Evolutionary conservation across 169 alveolate genomes (phyloP).

Genomic region (Plasmodium vivax): DNA sequence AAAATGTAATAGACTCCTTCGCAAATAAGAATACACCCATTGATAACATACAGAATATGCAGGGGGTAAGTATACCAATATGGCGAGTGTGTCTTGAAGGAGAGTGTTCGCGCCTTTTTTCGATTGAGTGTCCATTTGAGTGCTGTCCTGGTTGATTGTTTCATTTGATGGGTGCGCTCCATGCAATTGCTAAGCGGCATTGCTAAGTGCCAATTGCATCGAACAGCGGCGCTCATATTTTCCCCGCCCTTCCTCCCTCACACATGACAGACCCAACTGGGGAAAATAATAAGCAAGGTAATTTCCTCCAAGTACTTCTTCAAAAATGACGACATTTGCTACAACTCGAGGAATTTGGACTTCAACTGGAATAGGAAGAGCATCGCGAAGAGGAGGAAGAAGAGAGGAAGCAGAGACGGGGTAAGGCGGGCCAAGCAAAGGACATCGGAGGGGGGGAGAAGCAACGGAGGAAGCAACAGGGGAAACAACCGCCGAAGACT

Average conservation of each 20-base stretch:
- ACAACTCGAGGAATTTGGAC: conserved; percentile 40
- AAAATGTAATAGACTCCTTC: conserved; percentile 73
- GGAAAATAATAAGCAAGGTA: conserved; percentile 72
- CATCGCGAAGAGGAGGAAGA: neutral
- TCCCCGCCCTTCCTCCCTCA: neutral
- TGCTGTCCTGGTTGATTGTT: neutral
- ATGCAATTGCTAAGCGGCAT: neutral
- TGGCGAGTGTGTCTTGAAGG: neutral
- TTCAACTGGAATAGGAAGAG: conserved; percentile 36
- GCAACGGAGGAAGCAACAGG: neutral
- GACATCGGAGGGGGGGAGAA: neutral
- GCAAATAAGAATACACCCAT: conserved; percentile 51
- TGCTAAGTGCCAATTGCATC: neutral
- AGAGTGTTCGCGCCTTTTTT: neutral
- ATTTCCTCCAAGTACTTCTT: conserved; percentile 68
- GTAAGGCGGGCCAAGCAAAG: neutral
- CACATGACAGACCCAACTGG: conserved; percentile 46
- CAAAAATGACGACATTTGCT: conserved; percentile 72
- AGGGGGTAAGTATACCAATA: conserved; percentile 26
- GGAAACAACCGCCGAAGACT: too few relatives aligned
- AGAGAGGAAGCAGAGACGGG: neutral
- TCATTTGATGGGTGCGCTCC: neutral
- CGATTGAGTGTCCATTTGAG: neutral
- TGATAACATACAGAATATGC: conserved; percentile 66
- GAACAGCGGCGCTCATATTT: neutral